Evolutionary conservation across 768 basidiomycete species (phyloP), one percentile per base, ranked within the genome.

Genomic region (Mycena capillaripes): DNA sequence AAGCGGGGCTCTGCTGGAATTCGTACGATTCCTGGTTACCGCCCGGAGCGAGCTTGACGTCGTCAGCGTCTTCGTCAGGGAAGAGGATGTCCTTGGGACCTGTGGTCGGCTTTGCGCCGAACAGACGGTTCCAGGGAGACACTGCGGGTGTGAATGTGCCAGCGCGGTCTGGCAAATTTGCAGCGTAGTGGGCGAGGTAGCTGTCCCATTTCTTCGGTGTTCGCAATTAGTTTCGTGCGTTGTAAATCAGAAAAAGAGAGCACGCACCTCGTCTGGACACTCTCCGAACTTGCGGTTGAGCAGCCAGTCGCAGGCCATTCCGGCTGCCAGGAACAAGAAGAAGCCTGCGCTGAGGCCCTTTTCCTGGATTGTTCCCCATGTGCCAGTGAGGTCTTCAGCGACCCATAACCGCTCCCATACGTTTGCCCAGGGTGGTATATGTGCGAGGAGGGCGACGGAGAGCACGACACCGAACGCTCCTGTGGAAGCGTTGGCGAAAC

Each of bases 381-480:
- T 80, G 27, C 30, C 67, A 1, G 67, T 62, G n/a, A 71, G 69
- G 38, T 84, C 84, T 44, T 87, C 82, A 7, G 60, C 61, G n/a
- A 89, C 70, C 88, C 90, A 94, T 3, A 91, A 80, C 16, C 91
- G 86, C 67, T 89, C 88, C 90, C 90, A 93, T 12, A 87, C 84
- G 75, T 92, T 85, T 4, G 87, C 87, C 92, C 91, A 93, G 16
- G 87, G 81, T 23, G 83, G 78, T 0, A 87, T 85, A 21, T 83
- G 79, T 25, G 87, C 77, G 16, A 93, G 83, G 29, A 92, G 78
- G 3, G 92, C 85, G 40, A 91, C 88, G 19, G 88, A 84, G 23
- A 90, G 56, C 19, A 87, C 80, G 21, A 90, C 63, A 29, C 91
- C 89, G 59, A 92, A 91, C 0, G 91, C 84, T 7, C 92, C 92